These are phyloP conservation scores for Brassica carinata DNA, from an alignment of 345 rosid genomes.

Conservation along the genomic window DNA sequence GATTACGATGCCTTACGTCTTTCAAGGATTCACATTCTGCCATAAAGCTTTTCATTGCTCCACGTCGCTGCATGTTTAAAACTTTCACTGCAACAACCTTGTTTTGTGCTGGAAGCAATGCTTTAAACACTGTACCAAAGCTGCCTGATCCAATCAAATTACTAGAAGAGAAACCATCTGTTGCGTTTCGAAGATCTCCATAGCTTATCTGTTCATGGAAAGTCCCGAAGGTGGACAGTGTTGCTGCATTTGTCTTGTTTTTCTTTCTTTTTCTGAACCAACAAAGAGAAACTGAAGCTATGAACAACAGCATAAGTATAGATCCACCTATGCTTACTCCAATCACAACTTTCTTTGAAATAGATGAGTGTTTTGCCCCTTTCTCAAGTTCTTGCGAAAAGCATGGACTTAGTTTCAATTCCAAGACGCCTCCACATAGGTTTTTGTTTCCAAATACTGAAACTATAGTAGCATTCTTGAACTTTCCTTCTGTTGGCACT, in stretches of 20 bases:
- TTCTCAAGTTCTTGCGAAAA: neutral
- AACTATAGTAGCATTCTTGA: neutral
- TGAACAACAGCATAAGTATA: neutral
- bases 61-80: conserved; percentile 41
- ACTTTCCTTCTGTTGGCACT: neutral
- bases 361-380: neutral
- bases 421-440: neutral
- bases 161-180: conserved; percentile 8
- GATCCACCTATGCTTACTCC: neutral
- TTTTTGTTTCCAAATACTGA: neutral
- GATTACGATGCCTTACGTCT: conserved; percentile 49
- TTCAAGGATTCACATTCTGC: conserved; percentile 46
- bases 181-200: neutral
- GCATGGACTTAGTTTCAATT: neutral
- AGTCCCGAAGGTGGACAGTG: neutral
- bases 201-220: neutral
- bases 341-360: neutral
- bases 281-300: neutral
- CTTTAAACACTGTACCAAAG: conserved; percentile 22
- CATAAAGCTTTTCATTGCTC: conserved; percentile 14
- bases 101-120: neutral
- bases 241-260: neutral
- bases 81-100: conserved; percentile 42
- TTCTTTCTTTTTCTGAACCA: neutral
- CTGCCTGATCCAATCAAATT: neutral